These are phyloP conservation scores for Eutrema japonicum DNA, from an alignment of 345 rosid genomes.

Conservation along the genomic window DNA sequence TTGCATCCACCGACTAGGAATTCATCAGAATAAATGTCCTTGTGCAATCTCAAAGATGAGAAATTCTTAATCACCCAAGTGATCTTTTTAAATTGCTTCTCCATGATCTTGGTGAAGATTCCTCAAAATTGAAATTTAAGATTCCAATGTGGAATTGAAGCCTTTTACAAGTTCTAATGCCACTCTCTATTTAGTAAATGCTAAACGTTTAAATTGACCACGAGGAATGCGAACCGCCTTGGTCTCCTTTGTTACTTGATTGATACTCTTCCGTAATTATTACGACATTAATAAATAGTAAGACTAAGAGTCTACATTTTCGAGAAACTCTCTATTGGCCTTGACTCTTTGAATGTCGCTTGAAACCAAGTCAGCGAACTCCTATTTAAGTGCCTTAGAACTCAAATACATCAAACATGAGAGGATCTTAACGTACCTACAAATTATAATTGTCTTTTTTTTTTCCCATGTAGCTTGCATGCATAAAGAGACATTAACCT, in stretches of 20 bases:
- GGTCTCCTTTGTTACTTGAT: background rate
- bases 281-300: too few species aligned
- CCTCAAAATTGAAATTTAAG: background rate
- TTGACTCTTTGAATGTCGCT: too few species aligned
- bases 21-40: background rate
- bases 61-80: background rate
- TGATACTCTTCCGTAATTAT: background rate
- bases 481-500: too few species aligned
- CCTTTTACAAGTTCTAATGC: background rate
- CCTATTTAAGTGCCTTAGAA: background rate
- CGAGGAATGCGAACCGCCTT: background rate
- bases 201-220: too few species aligned
- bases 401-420: background rate
- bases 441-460: too few species aligned
- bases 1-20: background rate
- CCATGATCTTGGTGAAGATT: slow-evolving; percentile 8
- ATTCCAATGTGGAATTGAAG: background rate
- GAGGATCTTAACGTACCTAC: too few species aligned
- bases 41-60: background rate
- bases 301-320: too few species aligned
- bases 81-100: background rate
- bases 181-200: background rate
- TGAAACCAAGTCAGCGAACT: background rate
- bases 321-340: too few species aligned
- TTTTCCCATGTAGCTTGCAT: too few species aligned